A percentile compares a stretch with the other conserved stretches of the same genome.
Conservation (phyloP, 1,284 basidiomycete species). For the Athelia psychrophila region DNA sequence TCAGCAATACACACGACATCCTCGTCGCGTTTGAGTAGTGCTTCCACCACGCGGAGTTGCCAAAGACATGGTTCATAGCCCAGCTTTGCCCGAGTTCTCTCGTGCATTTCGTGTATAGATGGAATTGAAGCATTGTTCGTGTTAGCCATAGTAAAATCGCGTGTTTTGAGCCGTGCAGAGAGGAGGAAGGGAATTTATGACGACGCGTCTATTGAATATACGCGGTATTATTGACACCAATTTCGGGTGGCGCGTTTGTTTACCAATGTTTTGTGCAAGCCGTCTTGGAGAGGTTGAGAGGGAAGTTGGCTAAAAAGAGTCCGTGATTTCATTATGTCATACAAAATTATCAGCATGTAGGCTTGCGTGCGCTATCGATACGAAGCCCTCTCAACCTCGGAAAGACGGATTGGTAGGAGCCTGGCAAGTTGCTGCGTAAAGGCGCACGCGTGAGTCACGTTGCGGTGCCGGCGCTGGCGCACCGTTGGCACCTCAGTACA, state of each 20-base stretch:
- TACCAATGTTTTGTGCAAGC: conserved; percentile 1
- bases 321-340: neutral
- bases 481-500: too few relatives aligned
- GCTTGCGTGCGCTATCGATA: neutral
- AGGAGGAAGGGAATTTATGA: too few relatives aligned
- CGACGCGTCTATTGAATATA: neutral
- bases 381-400: neutral
- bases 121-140: neutral
- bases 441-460: too few relatives aligned
- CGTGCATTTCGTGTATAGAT: neutral
- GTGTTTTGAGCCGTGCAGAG: neutral
- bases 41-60: neutral
- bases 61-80: neutral
- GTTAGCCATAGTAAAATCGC: neutral
- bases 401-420: neutral
- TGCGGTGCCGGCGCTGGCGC: too few relatives aligned
- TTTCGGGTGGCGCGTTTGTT: neutral
- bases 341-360: neutral
- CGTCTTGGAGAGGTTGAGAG: neutral
- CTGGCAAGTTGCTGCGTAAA: too few relatives aligned
- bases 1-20: conserved; percentile 22
- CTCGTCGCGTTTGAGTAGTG: conserved; percentile 11
- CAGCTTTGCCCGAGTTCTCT: neutral
- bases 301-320: neutral
- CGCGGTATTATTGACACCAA: neutral